These are phyloP conservation scores for Phytophthora multivora DNA, from an alignment of 352 stramenopile genomes.

Conservation along the genomic window DNA sequence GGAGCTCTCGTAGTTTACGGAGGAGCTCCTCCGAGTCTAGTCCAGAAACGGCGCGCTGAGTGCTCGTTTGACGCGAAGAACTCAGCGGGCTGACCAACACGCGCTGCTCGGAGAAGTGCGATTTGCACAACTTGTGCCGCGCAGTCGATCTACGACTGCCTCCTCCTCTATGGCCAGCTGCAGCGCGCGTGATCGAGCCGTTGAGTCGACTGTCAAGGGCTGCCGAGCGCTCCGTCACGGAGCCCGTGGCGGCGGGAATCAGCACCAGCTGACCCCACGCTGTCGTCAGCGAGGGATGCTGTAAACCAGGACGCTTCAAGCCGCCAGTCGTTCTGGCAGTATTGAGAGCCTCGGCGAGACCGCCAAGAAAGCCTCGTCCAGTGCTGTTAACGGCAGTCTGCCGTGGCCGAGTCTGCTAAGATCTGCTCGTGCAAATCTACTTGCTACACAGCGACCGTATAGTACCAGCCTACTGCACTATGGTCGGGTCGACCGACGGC, in stretches of 20 bases:
- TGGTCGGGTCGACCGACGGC: background rate
- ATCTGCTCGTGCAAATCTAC: slow-evolving; percentile 25
- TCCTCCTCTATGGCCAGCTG: background rate
- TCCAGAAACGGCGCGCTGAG: background rate
- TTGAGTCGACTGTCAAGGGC: no score
- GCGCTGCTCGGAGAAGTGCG: no score
- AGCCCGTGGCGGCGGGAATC: slow-evolving; percentile 14
- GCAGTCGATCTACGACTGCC: background rate
- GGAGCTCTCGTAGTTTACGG: slow-evolving; percentile 2
- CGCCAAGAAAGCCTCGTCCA: background rate
- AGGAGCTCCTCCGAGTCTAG: background rate
- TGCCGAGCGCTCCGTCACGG: slow-evolving; percentile 8
- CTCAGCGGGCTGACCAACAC: background rate
- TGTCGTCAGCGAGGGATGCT: slow-evolving; percentile 22
- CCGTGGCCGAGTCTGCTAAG: slow-evolving; percentile 12
- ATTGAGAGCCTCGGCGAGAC: background rate
- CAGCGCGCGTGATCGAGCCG: background rate
- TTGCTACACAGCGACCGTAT: background rate
- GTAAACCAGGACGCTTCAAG: background rate
- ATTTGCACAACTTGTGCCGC: no score
- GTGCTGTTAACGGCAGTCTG: background rate
- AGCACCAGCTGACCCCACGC: slow-evolving; percentile 17
- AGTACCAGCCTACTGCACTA: background rate
- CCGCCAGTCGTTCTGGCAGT: slow-evolving; percentile 1
- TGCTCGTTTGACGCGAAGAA: background rate